A percentile compares a stretch with the other conserved stretches of the same genome.
These are phyloP conservation scores for Phytophthora agathidicida DNA, from an alignment of 352 stramenopile genomes.

Conservation along the genomic window DNA sequence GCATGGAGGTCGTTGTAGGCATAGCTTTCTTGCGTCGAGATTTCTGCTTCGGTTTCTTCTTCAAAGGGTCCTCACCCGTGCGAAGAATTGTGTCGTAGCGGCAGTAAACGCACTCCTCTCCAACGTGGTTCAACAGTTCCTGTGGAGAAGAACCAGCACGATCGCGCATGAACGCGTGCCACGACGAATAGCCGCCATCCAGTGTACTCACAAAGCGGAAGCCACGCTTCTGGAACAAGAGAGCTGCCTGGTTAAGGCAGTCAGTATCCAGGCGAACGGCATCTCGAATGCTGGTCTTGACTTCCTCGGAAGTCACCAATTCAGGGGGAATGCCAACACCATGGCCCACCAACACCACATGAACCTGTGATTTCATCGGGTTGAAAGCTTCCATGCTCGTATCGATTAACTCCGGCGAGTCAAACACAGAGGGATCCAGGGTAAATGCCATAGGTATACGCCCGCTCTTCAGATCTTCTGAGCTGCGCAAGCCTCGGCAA, in stretches of 20 bases:
- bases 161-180: constrained; percentile 87
- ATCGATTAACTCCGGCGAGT: constrained; percentile 79
- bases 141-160: constrained; percentile 54
- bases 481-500: constrained; percentile 74
- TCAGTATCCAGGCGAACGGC: constrained; percentile 71
- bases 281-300: constrained; percentile 78
- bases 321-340: constrained; percentile 71
- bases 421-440: constrained; percentile 80
- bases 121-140: constrained; percentile 75
- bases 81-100: constrained; percentile 76
- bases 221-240: constrained; percentile 85
- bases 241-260: constrained; percentile 72
- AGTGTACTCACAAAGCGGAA: constrained; percentile 85
- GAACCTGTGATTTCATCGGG: constrained; percentile 73
- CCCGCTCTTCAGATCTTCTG: constrained; percentile 79
- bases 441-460: constrained; percentile 79
- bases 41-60: constrained; percentile 52
- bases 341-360: constrained; percentile 79
- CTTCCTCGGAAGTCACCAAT: constrained; percentile 64
- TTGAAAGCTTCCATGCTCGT: constrained; percentile 74
- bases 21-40: constrained; percentile 71
- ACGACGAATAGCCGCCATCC: constrained; percentile 80
- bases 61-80: constrained; percentile 69
- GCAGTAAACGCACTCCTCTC: constrained; percentile 77
- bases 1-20: constrained; percentile 72